Evolutionary conservation across 257 asterid species (phyloP).

Genomic region (Fraxinus americana): DNA sequence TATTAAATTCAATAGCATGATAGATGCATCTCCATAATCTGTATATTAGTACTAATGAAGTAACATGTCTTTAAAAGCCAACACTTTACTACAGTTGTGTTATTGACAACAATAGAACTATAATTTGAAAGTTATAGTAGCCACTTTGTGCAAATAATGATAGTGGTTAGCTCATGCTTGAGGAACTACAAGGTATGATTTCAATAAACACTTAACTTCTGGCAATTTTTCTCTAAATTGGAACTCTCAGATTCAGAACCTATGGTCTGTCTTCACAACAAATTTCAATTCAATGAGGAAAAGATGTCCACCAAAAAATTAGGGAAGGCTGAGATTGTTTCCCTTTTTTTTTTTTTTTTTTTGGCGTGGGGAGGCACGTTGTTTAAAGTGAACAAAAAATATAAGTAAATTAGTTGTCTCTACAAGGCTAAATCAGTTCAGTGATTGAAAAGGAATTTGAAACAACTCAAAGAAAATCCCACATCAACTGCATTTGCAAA

Average conservation of each 20-base stretch:
- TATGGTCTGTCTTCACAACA: background rate
- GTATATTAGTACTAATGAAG: background rate
- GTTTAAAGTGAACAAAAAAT: no score
- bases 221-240: background rate
- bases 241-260: background rate
- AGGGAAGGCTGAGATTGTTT: background rate
- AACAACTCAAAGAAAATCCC: background rate
- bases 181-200: background rate
- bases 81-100: background rate
- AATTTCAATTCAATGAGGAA: background rate
- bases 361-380: no score
- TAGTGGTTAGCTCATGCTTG: background rate
- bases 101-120: background rate
- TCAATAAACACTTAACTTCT: constrained; percentile 8
- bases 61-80: background rate
- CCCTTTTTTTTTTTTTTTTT: no score
- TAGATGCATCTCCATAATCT: background rate
- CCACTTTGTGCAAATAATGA: background rate
- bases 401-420: no score
- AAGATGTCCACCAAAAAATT: background rate
- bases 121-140: background rate
- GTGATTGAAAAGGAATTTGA: background rate
- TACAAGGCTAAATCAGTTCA: no score
- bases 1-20: background rate
- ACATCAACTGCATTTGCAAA: background rate